These are phyloP conservation scores for Fusarium tuaranense DNA, from an alignment of 2,329 filamentous ascomycete genomes.

Conservation along the genomic window DNA sequence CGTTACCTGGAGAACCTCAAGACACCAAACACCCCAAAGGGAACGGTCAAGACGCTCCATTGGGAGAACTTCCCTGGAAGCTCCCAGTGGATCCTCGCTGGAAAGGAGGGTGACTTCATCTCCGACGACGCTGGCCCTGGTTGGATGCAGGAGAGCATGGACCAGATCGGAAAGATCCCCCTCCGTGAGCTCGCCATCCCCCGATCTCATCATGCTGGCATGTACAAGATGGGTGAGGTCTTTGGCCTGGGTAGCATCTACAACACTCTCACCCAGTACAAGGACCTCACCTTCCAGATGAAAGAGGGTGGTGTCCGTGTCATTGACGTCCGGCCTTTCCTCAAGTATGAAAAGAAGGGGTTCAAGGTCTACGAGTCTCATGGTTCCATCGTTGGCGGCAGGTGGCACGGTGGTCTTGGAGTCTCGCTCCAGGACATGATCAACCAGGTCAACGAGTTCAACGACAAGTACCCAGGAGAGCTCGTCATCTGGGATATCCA, in stretches of 20 bases:
- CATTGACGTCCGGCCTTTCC: slow-evolving; percentile 44
- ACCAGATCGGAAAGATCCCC: slow-evolving; percentile 40
- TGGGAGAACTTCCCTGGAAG: slow-evolving; percentile 29
- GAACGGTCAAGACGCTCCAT: slow-evolving; percentile 26
- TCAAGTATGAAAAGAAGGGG: background rate
- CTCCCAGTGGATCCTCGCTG: slow-evolving; percentile 46
- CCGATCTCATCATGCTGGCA: slow-evolving; percentile 48
- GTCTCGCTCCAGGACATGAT: slow-evolving; percentile 45
- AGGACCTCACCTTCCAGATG: slow-evolving; percentile 42
- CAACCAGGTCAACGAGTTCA: slow-evolving; percentile 46
- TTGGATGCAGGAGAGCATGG: slow-evolving; percentile 48
- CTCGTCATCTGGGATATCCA: slow-evolving; percentile 50
- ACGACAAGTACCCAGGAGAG: slow-evolving; percentile 46
- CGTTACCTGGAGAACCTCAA: slow-evolving; percentile 39
- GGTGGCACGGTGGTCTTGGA: slow-evolving; percentile 43
- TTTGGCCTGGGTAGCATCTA: background rate
- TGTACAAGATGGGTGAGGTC: slow-evolving; percentile 27
- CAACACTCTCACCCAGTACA: slow-evolving; percentile 44
- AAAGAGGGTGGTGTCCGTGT: slow-evolving; percentile 45
- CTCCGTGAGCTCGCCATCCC: slow-evolving; percentile 48
- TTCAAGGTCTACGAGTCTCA: slow-evolving; percentile 37
- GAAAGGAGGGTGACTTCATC: slow-evolving; percentile 47
- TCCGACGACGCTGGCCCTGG: slow-evolving; percentile 37
- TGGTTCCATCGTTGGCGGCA: slow-evolving; percentile 17
- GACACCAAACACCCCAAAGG: slow-evolving; percentile 32